Conservation (phyloP, 2,329 filamentous ascomycete genomes). For the Colletotrichum echinochloae region DNA sequence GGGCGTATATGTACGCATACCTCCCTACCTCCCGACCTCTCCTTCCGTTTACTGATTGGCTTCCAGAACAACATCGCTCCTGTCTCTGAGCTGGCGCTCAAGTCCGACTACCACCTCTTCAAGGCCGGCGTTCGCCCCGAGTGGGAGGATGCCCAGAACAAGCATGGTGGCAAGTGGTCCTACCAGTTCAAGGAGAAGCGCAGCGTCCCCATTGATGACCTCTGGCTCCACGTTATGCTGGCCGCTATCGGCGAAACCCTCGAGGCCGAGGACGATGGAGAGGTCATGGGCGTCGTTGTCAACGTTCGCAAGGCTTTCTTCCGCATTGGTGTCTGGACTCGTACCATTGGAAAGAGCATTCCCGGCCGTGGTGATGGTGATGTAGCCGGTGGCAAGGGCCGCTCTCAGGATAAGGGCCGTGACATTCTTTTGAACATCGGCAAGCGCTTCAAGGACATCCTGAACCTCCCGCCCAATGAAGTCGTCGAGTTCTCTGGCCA, state of each 20-base stretch:
- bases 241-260: slow-evolving; percentile 97
- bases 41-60: slow-evolving; percentile 38
- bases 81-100: slow-evolving; percentile 93
- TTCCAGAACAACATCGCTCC: slow-evolving; percentile 97
- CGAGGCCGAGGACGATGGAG: slow-evolving; percentile 92
- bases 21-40: slow-evolving; percentile 15
- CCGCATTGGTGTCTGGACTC: slow-evolving; percentile 97
- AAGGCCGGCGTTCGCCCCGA: slow-evolving; percentile 96
- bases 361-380: slow-evolving; percentile 80
- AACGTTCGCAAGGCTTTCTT: slow-evolving; percentile 99
- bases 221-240: slow-evolving; percentile 98
- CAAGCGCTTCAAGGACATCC: slow-evolving; percentile 89
- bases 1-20: slow-evolving; percentile 90
- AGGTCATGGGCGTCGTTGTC: slow-evolving; percentile 99
- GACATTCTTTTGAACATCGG: slow-evolving; percentile 88
- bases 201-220: slow-evolving; percentile 88
- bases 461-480: slow-evolving; percentile 82
- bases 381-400: slow-evolving; percentile 80
- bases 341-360: slow-evolving; percentile 88
- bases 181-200: slow-evolving; percentile 98
- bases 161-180: slow-evolving; percentile 99
- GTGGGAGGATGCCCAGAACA: slow-evolving; percentile 99
- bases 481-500: slow-evolving; percentile 95
- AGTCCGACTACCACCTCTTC: slow-evolving; percentile 99
- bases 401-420: slow-evolving; percentile 83